Percentiles rank a stretch among this genome's conserved stretches.
Conservation (phyloP, 2,329 filamentous ascomycete species). For the Gaeumannomyces tritici region DNA sequence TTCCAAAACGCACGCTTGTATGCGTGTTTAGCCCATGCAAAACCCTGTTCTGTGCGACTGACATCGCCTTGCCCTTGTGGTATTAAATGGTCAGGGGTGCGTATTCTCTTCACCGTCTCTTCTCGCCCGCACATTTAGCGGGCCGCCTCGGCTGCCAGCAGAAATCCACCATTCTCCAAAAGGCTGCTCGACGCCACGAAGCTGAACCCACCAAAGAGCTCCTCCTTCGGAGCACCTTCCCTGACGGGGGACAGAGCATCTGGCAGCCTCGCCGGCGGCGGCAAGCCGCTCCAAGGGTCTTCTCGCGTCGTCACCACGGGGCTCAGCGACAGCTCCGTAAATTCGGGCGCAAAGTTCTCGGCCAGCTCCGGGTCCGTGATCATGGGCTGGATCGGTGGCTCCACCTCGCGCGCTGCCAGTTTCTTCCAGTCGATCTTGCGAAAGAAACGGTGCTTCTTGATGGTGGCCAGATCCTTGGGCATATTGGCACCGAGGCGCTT, state of each 20-base stretch:
- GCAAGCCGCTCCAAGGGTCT: constrained; percentile 12
- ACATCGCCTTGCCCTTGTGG: no score
- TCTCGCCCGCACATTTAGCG: background rate
- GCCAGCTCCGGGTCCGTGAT: constrained; percentile 93
- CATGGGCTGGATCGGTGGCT: constrained; percentile 83
- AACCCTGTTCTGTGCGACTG: no score
- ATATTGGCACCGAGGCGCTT: constrained; percentile 85
- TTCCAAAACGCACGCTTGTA: no score
- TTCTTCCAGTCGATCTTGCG: constrained; percentile 91
- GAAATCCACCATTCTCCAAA: constrained; percentile 32
- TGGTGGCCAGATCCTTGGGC: constrained; percentile 73
- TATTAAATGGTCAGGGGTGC: no score
- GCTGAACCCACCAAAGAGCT: constrained; percentile 55
- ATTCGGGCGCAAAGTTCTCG: constrained; percentile 93
- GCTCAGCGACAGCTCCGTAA: constrained; percentile 76
- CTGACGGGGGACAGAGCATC: constrained; percentile 1
- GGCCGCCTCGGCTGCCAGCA: background rate
- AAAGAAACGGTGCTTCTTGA: constrained; percentile 96
- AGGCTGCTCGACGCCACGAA: constrained; percentile 51
- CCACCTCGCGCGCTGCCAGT: constrained; percentile 70
- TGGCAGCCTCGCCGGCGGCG: constrained; percentile 18
- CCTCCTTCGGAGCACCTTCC: constrained; percentile 28
- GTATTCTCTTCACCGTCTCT: no score
- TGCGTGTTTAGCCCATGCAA: no score
- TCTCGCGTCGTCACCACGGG: constrained; percentile 47